phyloP scores from a whole-genome alignment of 2,329 filamentous ascomycete species.

The Blumeria graminis region DNA sequence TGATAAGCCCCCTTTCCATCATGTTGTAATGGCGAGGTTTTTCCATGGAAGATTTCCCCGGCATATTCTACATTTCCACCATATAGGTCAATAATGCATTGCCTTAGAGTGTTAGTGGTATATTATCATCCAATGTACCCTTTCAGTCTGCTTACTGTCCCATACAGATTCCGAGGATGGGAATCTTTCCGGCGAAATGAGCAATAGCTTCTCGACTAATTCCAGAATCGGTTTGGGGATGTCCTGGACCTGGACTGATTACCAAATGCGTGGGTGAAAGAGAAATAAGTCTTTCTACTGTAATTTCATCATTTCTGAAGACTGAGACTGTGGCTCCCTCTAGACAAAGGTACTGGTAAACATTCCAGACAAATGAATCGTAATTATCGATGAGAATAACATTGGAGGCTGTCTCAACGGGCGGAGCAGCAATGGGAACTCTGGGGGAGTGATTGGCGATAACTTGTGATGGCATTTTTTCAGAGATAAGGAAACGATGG shows the following conservation, averaged over 20 bases:
- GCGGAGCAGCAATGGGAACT: conserved; percentile 50
- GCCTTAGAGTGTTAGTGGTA: conserved; percentile 22
- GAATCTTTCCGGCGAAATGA: conserved; percentile 83
- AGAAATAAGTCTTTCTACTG: conserved; percentile 57
- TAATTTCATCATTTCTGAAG: conserved; percentile 77
- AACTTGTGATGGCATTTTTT: not conserved
- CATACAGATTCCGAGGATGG: conserved; percentile 96
- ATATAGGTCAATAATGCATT: conserved; percentile 89
- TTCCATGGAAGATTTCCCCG: conserved; percentile 90
- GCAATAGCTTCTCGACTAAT: conserved; percentile 79
- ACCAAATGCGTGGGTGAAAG: conserved; percentile 83
- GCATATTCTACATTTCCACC: conserved; percentile 80
- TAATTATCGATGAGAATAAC: conserved; percentile 96
- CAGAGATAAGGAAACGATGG: too few relatives aligned
- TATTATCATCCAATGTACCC: not conserved
- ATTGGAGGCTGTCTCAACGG: conserved; percentile 62
- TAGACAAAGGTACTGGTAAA: conserved; percentile 94
- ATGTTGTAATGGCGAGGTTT: conserved; percentile 76
- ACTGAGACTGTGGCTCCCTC: conserved; percentile 83
- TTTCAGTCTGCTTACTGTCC: conserved; percentile 42
- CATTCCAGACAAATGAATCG: conserved; percentile 98
- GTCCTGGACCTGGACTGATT: conserved; percentile 82
- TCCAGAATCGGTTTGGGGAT: conserved; percentile 75
- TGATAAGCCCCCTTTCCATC: conserved; percentile 82
- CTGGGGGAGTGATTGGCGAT: conserved; percentile 56